These are phyloP conservation scores for Aureobasidium pullulans DNA, from an alignment of 2,329 filamentous ascomycete genomes.

Conservation along the genomic window DNA sequence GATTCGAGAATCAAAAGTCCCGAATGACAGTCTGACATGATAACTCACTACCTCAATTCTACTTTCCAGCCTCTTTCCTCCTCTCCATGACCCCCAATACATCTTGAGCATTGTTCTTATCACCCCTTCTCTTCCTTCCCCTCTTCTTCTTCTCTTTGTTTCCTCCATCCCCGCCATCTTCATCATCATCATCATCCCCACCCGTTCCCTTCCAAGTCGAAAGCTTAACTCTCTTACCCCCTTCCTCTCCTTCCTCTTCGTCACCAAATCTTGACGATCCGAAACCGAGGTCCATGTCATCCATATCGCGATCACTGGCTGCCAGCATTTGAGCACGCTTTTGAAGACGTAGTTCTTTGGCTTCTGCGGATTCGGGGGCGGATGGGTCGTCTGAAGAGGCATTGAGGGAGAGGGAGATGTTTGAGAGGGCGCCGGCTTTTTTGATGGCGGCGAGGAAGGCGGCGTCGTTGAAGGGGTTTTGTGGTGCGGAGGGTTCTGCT, in stretches of 20 bases:
- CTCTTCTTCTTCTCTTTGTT: slow-evolving; percentile 49
- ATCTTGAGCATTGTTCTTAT: slow-evolving; percentile 70
- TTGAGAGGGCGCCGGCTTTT: slow-evolving; percentile 55
- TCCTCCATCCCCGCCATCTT: slow-evolving; percentile 32
- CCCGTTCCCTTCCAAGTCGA: slow-evolving; percentile 54
- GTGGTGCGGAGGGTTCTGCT: slow-evolving; percentile 16
- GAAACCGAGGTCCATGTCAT: slow-evolving; percentile 92
- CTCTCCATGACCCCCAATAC: slow-evolving; percentile 72
- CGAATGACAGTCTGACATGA: no score
- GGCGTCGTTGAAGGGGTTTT: slow-evolving; percentile 54
- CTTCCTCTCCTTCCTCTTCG: slow-evolving; percentile 69
- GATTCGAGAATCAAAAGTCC: no score
- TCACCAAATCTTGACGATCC: slow-evolving; percentile 82
- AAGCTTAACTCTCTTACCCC: slow-evolving; percentile 54
- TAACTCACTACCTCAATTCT: not conserved
- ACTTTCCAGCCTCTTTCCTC: slow-evolving; percentile 34
- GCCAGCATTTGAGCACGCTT: slow-evolving; percentile 59
- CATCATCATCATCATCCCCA: slow-evolving; percentile 44
- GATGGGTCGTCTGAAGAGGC: slow-evolving; percentile 38
- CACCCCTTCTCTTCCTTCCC: slow-evolving; percentile 64
- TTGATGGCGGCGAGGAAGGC: slow-evolving; percentile 77
- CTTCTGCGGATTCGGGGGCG: slow-evolving; percentile 44
- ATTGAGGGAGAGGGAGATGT: slow-evolving; percentile 19
- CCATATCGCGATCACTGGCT: slow-evolving; percentile 67
- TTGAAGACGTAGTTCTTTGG: slow-evolving; percentile 56